Conservation (phyloP, 352 stramenopile genomes). For the Globisporangium heterothallicum region DNA sequence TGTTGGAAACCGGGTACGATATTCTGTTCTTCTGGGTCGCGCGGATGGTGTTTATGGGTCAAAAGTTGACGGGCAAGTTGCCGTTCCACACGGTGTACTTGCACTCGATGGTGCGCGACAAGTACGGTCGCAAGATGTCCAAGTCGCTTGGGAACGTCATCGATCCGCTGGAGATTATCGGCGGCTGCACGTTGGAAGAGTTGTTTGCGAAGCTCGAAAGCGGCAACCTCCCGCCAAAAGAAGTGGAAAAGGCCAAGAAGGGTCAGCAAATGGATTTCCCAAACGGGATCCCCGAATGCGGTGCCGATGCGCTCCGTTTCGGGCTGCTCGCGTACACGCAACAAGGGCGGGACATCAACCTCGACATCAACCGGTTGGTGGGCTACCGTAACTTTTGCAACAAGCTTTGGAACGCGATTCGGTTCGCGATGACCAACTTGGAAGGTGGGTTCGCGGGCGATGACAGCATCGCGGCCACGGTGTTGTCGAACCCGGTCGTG, state of each 20-base stretch:
- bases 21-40: slow-evolving; percentile 99
- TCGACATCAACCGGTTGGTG: slow-evolving; percentile 99
- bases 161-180: slow-evolving; percentile 97
- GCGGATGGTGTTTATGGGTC: slow-evolving; percentile 94
- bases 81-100: slow-evolving; percentile 97
- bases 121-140: slow-evolving; percentile 99
- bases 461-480: slow-evolving; percentile 45
- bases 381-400: slow-evolving; percentile 99
- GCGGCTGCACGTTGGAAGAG: slow-evolving; percentile 92
- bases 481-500: slow-evolving; percentile 65
- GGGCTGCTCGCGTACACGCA: slow-evolving; percentile 95
- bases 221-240: slow-evolving; percentile 96
- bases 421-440: slow-evolving; percentile 97
- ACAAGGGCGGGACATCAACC: slow-evolving; percentile 97
- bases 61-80: slow-evolving; percentile 95
- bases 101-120: slow-evolving; percentile 97
- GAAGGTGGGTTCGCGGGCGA: slow-evolving; percentile 61
- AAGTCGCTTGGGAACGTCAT: slow-evolving; percentile 99
- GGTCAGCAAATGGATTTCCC: slow-evolving; percentile 97
- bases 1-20: slow-evolving; percentile 99
- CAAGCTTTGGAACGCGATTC: slow-evolving; percentile 99
- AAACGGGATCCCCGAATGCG: slow-evolving; percentile 98
- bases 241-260: slow-evolving; percentile 98
- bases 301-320: slow-evolving; percentile 97
- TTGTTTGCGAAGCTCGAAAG: slow-evolving; percentile 94